phyloP scores from a whole-genome alignment of 2,329 filamentous ascomycete genomes.

The Amesomyces nigricolor region DNA sequence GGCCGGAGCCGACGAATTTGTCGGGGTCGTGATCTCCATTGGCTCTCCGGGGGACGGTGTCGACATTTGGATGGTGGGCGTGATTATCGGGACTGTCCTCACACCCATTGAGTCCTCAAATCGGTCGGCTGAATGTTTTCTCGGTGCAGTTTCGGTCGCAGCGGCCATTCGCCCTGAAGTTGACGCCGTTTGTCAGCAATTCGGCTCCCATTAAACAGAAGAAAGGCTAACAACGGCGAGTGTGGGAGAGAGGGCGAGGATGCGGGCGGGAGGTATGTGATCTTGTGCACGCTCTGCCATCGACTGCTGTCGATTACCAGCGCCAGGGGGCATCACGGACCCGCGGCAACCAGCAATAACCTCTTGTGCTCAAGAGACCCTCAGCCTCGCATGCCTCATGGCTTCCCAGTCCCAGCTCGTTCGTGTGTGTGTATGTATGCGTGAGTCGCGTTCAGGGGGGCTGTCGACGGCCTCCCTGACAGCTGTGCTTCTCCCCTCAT shows the following conservation, averaged over 20 bases:
- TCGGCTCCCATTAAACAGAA: conserved; percentile 1
- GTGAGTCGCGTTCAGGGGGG: conserved; percentile 5
- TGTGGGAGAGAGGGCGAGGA: not conserved
- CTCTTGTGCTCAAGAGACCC: not conserved
- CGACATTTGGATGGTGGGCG: conserved; percentile 54
- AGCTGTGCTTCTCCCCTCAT: conserved; percentile 1
- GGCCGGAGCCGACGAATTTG: conserved; percentile 40
- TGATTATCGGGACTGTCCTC: conserved; percentile 53
- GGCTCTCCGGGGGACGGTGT: conserved; percentile 52
- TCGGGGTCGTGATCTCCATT: conserved; percentile 56
- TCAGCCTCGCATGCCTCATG: conserved; percentile 23
- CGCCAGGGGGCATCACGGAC: too few relatives aligned
- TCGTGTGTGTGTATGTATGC: conserved; percentile 15
- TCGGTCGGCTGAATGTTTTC: conserved; percentile 38
- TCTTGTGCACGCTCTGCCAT: too few relatives aligned
- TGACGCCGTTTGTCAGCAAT: conserved; percentile 19
- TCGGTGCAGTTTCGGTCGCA: conserved; percentile 46
- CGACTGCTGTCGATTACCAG: too few relatives aligned
- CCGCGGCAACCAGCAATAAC: not conserved
- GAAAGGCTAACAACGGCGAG: not conserved
- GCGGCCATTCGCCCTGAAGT: conserved; percentile 46
- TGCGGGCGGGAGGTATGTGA: not conserved
- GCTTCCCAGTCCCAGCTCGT: conserved; percentile 10
- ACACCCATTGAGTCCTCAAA: conserved; percentile 43
- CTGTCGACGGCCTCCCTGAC: conserved; percentile 2